These are phyloP conservation scores for Themeda triandra DNA, from an alignment of 176 grass and related monocot genomes.

Conservation along the genomic window DNA sequence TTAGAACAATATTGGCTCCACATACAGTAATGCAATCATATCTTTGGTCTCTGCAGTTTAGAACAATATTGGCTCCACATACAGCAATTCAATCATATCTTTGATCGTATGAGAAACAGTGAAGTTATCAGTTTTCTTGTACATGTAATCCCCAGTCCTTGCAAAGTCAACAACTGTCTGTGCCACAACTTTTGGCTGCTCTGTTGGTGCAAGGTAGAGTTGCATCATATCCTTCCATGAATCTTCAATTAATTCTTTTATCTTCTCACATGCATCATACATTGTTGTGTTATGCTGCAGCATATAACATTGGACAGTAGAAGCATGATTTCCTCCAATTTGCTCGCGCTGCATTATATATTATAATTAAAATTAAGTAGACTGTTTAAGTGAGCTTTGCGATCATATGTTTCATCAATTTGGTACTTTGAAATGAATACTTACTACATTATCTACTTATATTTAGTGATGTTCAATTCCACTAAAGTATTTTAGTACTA, in stretches of 20 bases:
- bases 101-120: constrained; percentile 6
- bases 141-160: neutral
- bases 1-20: neutral
- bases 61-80: neutral
- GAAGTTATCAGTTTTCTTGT: neutral
- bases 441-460: neutral
- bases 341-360: constrained; percentile 22
- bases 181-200: neutral
- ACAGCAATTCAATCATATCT: neutral
- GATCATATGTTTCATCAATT: neutral
- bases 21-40: neutral
- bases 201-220: neutral
- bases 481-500: neutral
- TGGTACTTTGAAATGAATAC: neutral
- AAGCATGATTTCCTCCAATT: neutral
- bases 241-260: constrained; percentile 21
- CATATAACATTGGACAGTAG: constrained; percentile 30
- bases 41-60: neutral
- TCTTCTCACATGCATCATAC: neutral
- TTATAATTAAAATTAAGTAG: neutral
- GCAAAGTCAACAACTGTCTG: neutral
- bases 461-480: neutral
- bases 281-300: neutral
- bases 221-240: constrained; percentile 29
- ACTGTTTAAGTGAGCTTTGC: neutral